These are phyloP conservation scores for Pseudogymnoascus sp. DNA, from an alignment of 2,329 filamentous ascomycete species.

Conservation along the genomic window DNA sequence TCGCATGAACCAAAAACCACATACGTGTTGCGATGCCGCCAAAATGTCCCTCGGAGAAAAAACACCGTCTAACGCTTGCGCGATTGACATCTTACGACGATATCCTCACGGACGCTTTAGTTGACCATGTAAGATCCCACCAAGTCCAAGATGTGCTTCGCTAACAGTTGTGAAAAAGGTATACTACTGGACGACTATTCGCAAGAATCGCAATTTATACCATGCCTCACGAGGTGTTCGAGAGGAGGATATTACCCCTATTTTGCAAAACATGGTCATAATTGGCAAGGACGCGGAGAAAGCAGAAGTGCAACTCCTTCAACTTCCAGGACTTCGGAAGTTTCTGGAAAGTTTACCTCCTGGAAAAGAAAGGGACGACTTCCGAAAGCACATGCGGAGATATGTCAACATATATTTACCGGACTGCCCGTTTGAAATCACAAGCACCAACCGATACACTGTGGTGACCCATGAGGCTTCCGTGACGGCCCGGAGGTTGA, in stretches of 20 bases:
- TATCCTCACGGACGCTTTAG: conserved; percentile 85
- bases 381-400: conserved; percentile 75
- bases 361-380: conserved; percentile 77
- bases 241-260: conserved; percentile 54
- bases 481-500: conserved; percentile 71
- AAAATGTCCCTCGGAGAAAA: conserved; percentile 46
- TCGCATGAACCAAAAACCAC: conserved; percentile 17
- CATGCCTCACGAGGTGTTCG: conserved; percentile 74
- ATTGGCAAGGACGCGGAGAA: conserved; percentile 63
- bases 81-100: conserved; percentile 94
- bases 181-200: conserved; percentile 93
- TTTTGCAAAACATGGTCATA: conserved; percentile 61
- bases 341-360: conserved; percentile 64
- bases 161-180: conserved; percentile 47
- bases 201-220: conserved; percentile 87
- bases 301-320: conserved; percentile 67
- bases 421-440: conserved; percentile 92
- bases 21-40: conserved; percentile 33
- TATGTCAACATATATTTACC: conserved; percentile 91
- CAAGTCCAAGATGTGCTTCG: not conserved
- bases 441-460: conserved; percentile 89
- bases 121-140: conserved; percentile 74
- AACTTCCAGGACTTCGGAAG: conserved; percentile 65
- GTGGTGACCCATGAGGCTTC: conserved; percentile 85
- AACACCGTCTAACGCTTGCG: conserved; percentile 71